Evolutionary conservation across 2,329 filamentous ascomycete species (phyloP).

Genomic region (Teratosphaeria viscida): DNA sequence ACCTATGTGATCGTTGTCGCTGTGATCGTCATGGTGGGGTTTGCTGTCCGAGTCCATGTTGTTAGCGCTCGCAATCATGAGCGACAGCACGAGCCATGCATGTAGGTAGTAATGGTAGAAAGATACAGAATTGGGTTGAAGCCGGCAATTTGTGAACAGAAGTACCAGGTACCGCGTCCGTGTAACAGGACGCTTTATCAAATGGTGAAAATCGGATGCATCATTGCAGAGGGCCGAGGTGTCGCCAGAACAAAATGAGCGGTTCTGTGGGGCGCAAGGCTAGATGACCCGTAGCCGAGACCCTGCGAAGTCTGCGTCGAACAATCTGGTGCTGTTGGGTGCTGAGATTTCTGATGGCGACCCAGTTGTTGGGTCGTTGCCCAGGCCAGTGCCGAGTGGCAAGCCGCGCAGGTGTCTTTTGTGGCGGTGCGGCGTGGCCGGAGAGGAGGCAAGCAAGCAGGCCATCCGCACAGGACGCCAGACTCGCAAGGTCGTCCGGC

Average conservation of each 20-base stretch:
- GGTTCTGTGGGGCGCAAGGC: neutral
- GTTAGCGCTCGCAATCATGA: slow-evolving; percentile 19
- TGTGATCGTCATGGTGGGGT: slow-evolving; percentile 49
- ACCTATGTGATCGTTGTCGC: slow-evolving; percentile 63
- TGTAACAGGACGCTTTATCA: neutral
- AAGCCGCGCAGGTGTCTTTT: neutral
- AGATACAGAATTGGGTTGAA: neutral
- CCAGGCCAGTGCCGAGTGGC: neutral
- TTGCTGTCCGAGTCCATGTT: slow-evolving; percentile 17
- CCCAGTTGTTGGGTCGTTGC: neutral
- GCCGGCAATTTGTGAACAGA: neutral
- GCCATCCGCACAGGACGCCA: neutral
- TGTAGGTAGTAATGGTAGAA: neutral
- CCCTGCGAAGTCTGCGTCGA: neutral
- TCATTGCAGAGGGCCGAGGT: neutral
- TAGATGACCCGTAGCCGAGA: neutral
- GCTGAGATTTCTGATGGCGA: neutral
- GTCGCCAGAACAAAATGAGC: neutral
- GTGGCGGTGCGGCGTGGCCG: neutral
- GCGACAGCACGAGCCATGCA: slow-evolving; percentile 2
- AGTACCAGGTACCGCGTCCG: neutral
- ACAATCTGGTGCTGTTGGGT: neutral
- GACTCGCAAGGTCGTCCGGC: neutral
- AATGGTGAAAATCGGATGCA: neutral
- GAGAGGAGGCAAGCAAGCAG: neutral